Evolutionary conservation across 2,329 filamentous ascomycete genomes (phyloP), one percentile per base, ranked within the genome.

Genomic region (Stromatinia cepivora): DNA sequence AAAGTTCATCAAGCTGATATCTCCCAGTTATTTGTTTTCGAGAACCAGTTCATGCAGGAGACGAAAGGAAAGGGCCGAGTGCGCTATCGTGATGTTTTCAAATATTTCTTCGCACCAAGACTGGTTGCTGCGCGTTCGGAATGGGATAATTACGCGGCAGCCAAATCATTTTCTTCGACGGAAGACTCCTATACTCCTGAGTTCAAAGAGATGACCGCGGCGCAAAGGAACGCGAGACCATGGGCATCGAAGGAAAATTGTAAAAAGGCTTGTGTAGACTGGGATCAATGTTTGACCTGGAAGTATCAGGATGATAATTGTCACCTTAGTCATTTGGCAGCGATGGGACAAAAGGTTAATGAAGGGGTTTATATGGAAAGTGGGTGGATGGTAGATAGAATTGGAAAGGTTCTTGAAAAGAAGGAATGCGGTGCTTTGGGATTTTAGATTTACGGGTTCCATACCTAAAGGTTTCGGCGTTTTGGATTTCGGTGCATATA

Each of bases 381-480:
- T 59, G 72, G 72, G 36, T 73, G 72, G 72, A 73, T 73, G 66
- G 31, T 72, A 13, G 72, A 72, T 9, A 62, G 72, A 50, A 70
- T 73, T 36, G 28, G 42, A n/a, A 59, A 67, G 59, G 36, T 45
- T 46, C 53, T 71, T 45, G 45, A 17, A 45, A 48, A 66, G 50
- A 69, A 57, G n/a, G 39, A 67, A 25, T 72, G 71, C 36, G 58
- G 66, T 39, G 57, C 42, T 66, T 46, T 68, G 66, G 63, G 53
- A 9, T 67, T 67, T 34, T 71, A 69, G 31, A 34, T 42, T 9
- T 36, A 17, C 1, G 22, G 31, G 28, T 28, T 61, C 9, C 28
- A 28, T 22, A 39, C 31, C n/a, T 28, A 11, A 11, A 39, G 15
- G 61, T 13, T 42, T 52, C 22, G 46, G 15, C 10, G n/a, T 52